Evolutionary conservation across 805 yeast genomes (phyloP), one percentile per base, ranked within the genome.

Genomic region (Naumovozyma baii): DNA sequence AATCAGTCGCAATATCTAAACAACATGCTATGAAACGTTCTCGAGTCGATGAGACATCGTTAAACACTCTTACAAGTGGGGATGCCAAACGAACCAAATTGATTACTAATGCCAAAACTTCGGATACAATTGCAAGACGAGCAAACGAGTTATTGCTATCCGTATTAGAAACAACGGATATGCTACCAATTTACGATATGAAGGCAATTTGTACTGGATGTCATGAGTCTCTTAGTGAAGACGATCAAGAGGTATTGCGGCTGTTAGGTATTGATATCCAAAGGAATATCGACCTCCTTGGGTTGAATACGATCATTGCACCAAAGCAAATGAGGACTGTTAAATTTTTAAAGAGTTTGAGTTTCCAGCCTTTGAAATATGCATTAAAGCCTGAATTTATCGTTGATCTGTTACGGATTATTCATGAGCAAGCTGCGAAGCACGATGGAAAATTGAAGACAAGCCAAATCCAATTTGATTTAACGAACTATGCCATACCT

Each of bases 261-360:
- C 58, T 59, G n/a, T 51, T 76, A 7, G 94, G 95, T 0, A 72
- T 88, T 18, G 59, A 60, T 16, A 60, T 83, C 5, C 59, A 62
- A 8, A 5, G 5, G 7, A 13, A 9, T 5, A 29, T 29, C 13
- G 15, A 29, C 15, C 5, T 14, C 13, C 14, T 12, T 8, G 15
- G 15, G 15, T 5, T 29, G 14, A 29, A 29, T 13, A 29, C 31
- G 5, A 62, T 83, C 10, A 74, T 88, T 8, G 88, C 96, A 0
- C 95, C 96, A 1, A 76, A 76, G 44, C 69, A 82, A n/a, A 55
- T 83, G 50, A 68, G 96, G 47, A 90, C 97, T 0, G 95, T 82
- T 42, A 92, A 90, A 61, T 88, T 90, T 52, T 68, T 90, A 39
- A 72, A 73, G 33, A 76, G 87, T 17, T 62, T 87, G 37, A 74